Conservation (phyloP, 768 basidiomycete genomes). For the Pilatotrama ljubarskyi region DNA sequence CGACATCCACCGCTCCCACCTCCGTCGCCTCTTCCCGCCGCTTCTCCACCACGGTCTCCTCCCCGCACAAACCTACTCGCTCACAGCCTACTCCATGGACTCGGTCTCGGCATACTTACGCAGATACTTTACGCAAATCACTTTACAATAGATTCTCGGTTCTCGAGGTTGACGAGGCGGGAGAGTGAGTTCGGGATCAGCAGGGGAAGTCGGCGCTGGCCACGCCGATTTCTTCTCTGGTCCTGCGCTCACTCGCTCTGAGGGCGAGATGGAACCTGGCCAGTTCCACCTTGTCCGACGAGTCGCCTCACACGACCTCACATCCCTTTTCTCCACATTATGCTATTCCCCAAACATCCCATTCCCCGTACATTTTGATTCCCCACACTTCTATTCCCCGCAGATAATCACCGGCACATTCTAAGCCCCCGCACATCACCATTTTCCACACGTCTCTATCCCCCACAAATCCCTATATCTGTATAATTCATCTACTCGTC, state of each 20-base stretch:
- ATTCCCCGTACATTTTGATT: no score
- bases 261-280: neutral
- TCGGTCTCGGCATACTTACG: neutral
- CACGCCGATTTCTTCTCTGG: neutral
- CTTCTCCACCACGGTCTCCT: neutral
- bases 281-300: neutral
- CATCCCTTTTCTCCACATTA: neutral
- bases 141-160: constrained; percentile 1
- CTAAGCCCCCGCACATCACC: no score
- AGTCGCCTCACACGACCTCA: neutral
- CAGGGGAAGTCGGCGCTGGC: neutral
- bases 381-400: no score
- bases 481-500: no score
- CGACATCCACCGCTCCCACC: neutral
- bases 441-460: no score
- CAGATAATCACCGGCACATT: no score
- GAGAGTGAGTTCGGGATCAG: neutral
- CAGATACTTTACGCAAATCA: neutral
- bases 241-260: neutral
- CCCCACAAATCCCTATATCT: no score
- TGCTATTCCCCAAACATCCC: no score
- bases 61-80: neutral
- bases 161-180: constrained; percentile 6
- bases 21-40: neutral
- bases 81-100: neutral